These are phyloP conservation scores for apple (Malus domestica) DNA, from an alignment of 306 rosid species.

Conservation along the genomic window ASM211411v1 NC_041799.1:10356501-10357000, in stretches of 20 bases:
- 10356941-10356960: too few species aligned
- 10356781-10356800: neutral
- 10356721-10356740: neutral
- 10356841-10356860: neutral
- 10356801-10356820: neutral
- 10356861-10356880: too few species aligned
- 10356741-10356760: neutral
- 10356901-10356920: too few species aligned
- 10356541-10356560: slow-evolving; percentile 10
- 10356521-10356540: slow-evolving; percentile 6
- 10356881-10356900: too few species aligned
- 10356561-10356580: slow-evolving; percentile 16
- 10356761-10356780: neutral
- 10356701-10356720: neutral
- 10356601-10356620: slow-evolving; percentile 14
- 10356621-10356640: slow-evolving; percentile 18
- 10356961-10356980: too few species aligned
- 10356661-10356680: neutral
- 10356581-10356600: slow-evolving; percentile 20
- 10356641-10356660: neutral
- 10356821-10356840: too few species aligned
- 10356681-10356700: neutral
- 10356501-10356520: neutral
- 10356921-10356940: too few species aligned
- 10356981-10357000: too few species aligned